Percentiles rank a stretch among this genome's conserved stretches.
phyloP scores from a whole-genome alignment of 2,329 filamentous ascomycete genomes.

The Phialocephala subalpina region DNA sequence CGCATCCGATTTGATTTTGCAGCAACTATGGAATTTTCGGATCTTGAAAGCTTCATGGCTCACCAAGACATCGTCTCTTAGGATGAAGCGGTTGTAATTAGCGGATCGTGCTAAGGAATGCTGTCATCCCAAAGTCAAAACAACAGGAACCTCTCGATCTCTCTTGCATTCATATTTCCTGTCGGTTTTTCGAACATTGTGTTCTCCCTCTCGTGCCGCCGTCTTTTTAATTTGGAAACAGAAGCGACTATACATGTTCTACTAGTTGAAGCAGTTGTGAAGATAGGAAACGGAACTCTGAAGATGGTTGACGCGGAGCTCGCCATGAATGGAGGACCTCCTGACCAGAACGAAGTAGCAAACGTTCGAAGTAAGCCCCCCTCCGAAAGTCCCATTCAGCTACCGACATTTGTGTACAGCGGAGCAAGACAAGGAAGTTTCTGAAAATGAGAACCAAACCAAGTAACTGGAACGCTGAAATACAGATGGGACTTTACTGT shows the following conservation, averaged over 20 bases:
- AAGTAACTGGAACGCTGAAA: background rate
- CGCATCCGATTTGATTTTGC: background rate
- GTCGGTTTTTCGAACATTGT: background rate
- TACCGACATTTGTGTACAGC: background rate
- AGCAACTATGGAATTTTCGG: background rate
- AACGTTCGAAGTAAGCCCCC: background rate
- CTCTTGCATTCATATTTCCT: background rate
- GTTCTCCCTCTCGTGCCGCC: no score
- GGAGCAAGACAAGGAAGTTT: background rate
- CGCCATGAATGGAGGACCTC: background rate
- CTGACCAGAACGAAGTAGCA: background rate
- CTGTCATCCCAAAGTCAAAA: background rate
- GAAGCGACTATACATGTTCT: background rate
- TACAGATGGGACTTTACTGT: conserved; percentile 24
- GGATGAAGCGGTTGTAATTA: background rate
- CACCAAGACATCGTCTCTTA: background rate
- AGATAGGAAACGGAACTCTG: background rate
- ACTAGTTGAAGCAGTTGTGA: background rate
- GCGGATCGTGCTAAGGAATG: background rate
- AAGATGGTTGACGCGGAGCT: background rate
- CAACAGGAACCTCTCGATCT: background rate
- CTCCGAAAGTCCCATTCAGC: background rate
- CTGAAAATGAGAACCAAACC: background rate
- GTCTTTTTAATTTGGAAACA: background rate
- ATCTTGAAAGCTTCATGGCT: background rate